Conservation (phyloP, 1,284 basidiomycete genomes). For the Ceratobasidium sp. region DNA sequence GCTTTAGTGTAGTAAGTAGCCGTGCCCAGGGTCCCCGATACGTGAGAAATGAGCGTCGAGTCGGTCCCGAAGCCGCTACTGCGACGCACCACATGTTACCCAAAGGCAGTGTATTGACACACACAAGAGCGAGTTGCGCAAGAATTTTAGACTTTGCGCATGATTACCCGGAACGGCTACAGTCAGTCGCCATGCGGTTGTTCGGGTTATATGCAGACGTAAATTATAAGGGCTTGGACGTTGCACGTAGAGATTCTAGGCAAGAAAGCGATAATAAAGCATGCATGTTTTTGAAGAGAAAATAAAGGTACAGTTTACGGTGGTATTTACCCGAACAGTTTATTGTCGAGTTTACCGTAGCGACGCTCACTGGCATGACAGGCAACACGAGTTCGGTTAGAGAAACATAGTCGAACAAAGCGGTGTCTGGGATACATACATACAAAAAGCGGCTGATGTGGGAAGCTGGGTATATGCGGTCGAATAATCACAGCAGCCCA, state of each 20-base stretch:
- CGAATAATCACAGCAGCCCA: no score
- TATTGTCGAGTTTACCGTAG: background rate
- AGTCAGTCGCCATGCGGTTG: background rate
- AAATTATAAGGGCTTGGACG: background rate
- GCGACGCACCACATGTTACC: no score
- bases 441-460: no score
- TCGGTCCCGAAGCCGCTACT: no score
- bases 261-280: background rate
- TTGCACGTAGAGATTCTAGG: no score
- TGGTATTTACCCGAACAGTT: background rate
- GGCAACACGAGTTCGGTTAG: conserved; percentile 6
- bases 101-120: background rate
- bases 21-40: no score
- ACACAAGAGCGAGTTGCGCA: no score
- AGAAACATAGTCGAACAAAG: background rate
- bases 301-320: background rate
- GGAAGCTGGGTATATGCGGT: background rate
- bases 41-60: no score
- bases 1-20: no score
- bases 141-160: conserved; percentile 11
- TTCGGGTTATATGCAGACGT: background rate
- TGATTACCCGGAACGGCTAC: background rate
- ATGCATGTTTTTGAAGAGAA: background rate
- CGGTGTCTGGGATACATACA: no score
- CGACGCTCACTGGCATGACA: background rate